Evolutionary conservation across 2,329 filamentous ascomycete genomes (phyloP), one percentile per base, ranked within the genome.

Genomic region (Penicillium decumbens): DNA sequence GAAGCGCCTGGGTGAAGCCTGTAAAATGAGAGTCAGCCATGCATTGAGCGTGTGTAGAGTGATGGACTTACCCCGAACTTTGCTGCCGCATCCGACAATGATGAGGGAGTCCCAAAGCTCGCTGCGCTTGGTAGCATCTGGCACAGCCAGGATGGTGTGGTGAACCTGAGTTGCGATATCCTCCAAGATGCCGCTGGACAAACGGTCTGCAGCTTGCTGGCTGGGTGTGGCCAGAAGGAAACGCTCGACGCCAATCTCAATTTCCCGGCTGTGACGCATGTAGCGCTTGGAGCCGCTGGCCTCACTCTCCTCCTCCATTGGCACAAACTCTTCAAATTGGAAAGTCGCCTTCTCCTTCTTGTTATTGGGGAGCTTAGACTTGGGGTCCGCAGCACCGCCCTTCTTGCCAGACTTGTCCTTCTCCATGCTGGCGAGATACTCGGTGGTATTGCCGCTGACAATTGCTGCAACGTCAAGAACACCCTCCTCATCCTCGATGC

Each of bases 21-120:
- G 76, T 76, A 61, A 32, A 9, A 6, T 9, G 9, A 28, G 38
- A 33, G 32, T 63, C 40, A 58, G 43, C 41, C 82, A 37, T 41
- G 8, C 20, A 41, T 15, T 18, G 8, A 4, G 20, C 9, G 8
- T 24, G 23, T 27, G 9, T 3, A 27, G 20, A 10, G 15, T 13
- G 1, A 18, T 10, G 13, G 29, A 43, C 68, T 49, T 60, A 80
- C 80, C 83, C 72, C 79, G 77, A 43, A 85, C 74, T 62, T 76
- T 81, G 51, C 80, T 84, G 49, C 93, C 93, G 64, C 95, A 95
- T 59, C 93, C 93, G 45, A 95, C 87, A 47, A 98, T 87, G 58
- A 95, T 85, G 45, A 98, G 72, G 53, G 87, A 88, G 62, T 97
- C 92, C 93, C 93, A 98, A 56, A 95, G 85, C 30, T 87, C 80